Evolutionary conservation across 2,329 filamentous ascomycete genomes (phyloP).

Genomic region (Beauveria medogensis): DNA sequence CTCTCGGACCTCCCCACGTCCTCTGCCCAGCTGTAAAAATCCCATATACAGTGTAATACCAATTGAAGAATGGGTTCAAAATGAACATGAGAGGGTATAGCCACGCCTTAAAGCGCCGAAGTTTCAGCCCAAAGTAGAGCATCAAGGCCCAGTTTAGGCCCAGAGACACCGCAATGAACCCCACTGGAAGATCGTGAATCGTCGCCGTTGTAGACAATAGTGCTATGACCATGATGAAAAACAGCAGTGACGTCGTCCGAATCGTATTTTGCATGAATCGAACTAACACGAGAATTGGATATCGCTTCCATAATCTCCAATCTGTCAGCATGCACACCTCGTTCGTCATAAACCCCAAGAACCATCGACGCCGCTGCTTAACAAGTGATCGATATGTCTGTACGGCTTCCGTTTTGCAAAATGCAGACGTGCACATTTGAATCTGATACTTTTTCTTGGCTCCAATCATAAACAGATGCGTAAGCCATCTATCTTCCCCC

Average conservation of each 20-base stretch:
- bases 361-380: conserved; percentile 94
- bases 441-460: conserved; percentile 91
- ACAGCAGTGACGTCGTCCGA: conserved; percentile 83
- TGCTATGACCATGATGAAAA: conserved; percentile 88
- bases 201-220: conserved; percentile 76
- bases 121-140: conserved; percentile 86
- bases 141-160: conserved; percentile 92
- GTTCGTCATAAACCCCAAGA: conserved; percentile 94
- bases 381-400: conserved; percentile 78
- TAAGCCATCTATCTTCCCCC: conserved; percentile 93
- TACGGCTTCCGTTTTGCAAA: conserved; percentile 97
- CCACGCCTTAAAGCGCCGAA: conserved; percentile 87
- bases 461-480: conserved; percentile 97
- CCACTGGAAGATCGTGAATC: conserved; percentile 72
- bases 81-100: conserved; percentile 94
- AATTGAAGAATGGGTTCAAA: conserved; percentile 94
- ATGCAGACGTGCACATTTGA: conserved; percentile 93
- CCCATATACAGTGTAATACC: conserved; percentile 96
- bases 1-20: conserved; percentile 91
- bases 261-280: conserved; percentile 96
- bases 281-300: conserved; percentile 77
- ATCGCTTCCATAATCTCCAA: conserved; percentile 81
- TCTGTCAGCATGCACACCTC: conserved; percentile 98
- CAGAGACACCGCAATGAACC: conserved; percentile 87
- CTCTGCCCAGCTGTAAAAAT: conserved; percentile 91